phyloP scores from a whole-genome alignment of 208 protist genomes.

The Crithidia acanthocephali region DNA sequence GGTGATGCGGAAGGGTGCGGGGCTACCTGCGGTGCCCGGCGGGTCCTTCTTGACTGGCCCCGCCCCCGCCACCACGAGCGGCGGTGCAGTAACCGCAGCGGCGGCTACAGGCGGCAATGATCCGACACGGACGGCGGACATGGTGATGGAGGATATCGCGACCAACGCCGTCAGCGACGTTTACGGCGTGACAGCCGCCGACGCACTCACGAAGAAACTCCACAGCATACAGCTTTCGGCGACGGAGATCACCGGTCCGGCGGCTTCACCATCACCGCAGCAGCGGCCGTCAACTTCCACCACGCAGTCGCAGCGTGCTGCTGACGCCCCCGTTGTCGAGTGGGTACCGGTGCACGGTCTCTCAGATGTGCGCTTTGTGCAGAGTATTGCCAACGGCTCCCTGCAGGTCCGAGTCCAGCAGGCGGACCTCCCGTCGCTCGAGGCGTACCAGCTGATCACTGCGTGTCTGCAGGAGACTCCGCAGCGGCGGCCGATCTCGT shows the following conservation, averaged over 20 bases:
- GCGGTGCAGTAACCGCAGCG: background rate
- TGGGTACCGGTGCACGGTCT: constrained; percentile 19
- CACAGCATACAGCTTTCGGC: background rate
- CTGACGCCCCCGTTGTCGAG: background rate
- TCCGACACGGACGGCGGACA: background rate
- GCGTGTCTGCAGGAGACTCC: constrained; percentile 46
- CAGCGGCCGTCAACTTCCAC: background rate
- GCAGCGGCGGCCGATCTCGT: constrained; percentile 40
- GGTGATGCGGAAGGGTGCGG: constrained; percentile 20
- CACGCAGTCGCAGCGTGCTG: background rate
- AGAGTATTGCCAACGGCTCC: constrained; percentile 34
- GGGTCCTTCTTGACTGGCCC: background rate
- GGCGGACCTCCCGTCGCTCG: constrained; percentile 22
- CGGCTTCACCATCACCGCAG: background rate
- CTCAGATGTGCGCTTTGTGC: constrained; percentile 42
- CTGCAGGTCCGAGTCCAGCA: constrained; percentile 24
- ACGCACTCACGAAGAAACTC: background rate
- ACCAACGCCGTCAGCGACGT: constrained; percentile 8
- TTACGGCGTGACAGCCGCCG: background rate
- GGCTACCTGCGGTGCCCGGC: constrained; percentile 1
- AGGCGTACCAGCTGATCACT: constrained; percentile 53
- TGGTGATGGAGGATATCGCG: background rate
- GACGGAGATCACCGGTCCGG: background rate
- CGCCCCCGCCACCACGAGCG: background rate
- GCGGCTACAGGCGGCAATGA: background rate